Conservation (phyloP, 306 rosid genomes). For the Biancaea sappan region DNA sequence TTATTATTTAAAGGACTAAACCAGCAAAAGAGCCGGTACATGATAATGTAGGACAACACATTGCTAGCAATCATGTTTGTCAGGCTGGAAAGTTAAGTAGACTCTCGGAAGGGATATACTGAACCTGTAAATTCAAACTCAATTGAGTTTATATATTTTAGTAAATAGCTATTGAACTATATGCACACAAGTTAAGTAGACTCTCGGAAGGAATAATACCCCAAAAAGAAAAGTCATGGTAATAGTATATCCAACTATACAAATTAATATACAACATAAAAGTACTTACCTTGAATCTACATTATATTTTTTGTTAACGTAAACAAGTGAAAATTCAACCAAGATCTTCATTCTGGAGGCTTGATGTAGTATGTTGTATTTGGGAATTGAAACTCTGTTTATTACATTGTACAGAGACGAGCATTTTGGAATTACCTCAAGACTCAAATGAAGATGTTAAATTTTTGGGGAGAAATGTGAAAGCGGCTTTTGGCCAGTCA, state of each 20-base stretch:
- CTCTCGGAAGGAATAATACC: too few species aligned
- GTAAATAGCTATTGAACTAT: neutral
- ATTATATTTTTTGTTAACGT: too few species aligned
- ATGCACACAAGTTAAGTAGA: too few species aligned
- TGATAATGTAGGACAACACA: too few species aligned
- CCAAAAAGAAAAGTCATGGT: too few species aligned
- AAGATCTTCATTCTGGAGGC: neutral
- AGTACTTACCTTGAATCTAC: too few species aligned
- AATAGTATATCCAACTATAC: neutral
- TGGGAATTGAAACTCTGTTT: neutral
- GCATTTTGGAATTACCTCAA: conserved; percentile 53
- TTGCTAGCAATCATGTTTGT: too few species aligned
- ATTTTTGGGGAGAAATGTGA: conserved; percentile 48
- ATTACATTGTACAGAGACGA: conserved; percentile 35
- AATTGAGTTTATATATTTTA: too few species aligned
- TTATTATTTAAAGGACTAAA: neutral
- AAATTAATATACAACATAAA: neutral
- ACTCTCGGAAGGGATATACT: too few species aligned
- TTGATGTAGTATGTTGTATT: neutral
- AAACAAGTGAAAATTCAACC: neutral
- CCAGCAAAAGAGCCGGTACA: too few species aligned
- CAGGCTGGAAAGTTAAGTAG: too few species aligned
- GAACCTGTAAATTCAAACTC: too few species aligned
- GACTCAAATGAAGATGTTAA: conserved; percentile 43
- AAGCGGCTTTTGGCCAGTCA: conserved; percentile 64